Conservation (phyloP, 2,329 filamentous ascomycete genomes). For the Aspergillus awamori region DNA sequence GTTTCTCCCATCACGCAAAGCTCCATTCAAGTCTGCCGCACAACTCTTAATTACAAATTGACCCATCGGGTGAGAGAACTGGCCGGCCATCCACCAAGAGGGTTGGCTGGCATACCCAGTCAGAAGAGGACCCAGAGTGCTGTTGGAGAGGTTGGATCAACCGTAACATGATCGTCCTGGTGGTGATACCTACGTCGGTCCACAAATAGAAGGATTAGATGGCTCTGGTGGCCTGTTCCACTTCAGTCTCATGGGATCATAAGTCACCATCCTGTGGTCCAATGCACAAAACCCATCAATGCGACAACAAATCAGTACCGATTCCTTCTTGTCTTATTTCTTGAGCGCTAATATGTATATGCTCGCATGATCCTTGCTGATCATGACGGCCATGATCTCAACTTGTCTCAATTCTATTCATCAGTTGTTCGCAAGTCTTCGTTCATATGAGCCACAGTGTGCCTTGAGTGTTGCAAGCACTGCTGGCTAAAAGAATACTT, state of each 20-base stretch:
- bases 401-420: neutral
- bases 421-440: too few species aligned
- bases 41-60: neutral
- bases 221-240: neutral
- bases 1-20: neutral
- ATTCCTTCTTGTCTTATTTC: neutral
- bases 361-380: neutral
- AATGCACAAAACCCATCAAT: neutral
- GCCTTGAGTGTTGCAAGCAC: neutral
- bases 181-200: neutral
- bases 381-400: neutral
- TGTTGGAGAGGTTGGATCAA: conserved; percentile 2
- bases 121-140: neutral
- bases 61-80: neutral
- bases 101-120: neutral
- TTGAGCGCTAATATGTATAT: neutral
- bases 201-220: neutral
- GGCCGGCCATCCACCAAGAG: too few species aligned
- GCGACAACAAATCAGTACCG: neutral
- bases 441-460: neutral
- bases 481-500: neutral
- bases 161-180: neutral
- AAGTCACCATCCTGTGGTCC: neutral
- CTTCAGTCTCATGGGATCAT: neutral
- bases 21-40: neutral